These are phyloP conservation scores for Lunularia cruciata DNA, from an alignment of 225 moss, liverwort and hornwort genomes.

Conservation along the genomic window DNA sequence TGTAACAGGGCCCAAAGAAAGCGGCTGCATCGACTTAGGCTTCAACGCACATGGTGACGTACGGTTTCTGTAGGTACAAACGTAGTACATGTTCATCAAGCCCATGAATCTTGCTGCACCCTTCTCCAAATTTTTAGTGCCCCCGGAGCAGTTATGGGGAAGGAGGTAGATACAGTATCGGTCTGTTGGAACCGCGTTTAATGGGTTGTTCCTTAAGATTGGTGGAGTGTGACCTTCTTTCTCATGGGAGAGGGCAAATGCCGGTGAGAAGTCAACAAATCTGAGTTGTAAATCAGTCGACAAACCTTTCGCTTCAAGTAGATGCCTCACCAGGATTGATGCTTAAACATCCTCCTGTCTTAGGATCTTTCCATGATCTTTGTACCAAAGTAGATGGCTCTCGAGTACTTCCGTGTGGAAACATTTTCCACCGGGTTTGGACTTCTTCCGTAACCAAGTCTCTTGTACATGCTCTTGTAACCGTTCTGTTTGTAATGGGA, in stretches of 20 bases:
- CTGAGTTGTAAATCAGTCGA: constrained; percentile 22
- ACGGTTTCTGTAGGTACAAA: background rate
- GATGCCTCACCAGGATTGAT: background rate
- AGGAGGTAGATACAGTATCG: background rate
- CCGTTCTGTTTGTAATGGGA: too few relatives aligned
- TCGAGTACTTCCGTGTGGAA: constrained; percentile 8
- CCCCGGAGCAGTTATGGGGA: constrained; percentile 1
- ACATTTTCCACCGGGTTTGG: constrained; percentile 12
- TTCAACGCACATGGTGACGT: background rate
- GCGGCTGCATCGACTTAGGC: constrained; percentile 20
- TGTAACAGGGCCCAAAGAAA: constrained; percentile 22
- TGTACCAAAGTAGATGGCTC: constrained; percentile 18
- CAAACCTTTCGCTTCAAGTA: constrained; percentile 8
- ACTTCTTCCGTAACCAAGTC: too few relatives aligned
- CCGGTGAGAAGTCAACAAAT: constrained; percentile 8
- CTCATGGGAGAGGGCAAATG: background rate
- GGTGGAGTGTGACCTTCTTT: background rate
- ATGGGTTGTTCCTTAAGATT: background rate
- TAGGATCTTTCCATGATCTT: background rate
- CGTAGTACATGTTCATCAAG: constrained; percentile 14
- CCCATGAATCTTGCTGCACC: background rate
- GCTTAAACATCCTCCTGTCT: background rate
- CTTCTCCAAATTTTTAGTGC: constrained; percentile 5
- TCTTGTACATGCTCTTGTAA: too few relatives aligned
- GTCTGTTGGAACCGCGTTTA: background rate